Conservation (phyloP, 148 eudicot species). For the Drosera capensis region DNA sequence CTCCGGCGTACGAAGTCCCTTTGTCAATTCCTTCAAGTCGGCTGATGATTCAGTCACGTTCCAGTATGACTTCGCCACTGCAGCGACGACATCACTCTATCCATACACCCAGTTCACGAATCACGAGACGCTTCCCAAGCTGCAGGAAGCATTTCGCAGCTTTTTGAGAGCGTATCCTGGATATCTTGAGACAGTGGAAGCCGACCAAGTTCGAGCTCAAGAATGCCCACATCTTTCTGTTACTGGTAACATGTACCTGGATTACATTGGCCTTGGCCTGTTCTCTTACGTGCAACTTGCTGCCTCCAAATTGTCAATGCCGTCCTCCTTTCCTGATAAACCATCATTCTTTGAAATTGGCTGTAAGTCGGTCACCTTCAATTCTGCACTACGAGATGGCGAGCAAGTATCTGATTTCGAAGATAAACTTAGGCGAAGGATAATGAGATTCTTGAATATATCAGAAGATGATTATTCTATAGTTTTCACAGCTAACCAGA, state of each 20-base stretch:
- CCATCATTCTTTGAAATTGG: slow-evolving; percentile 6
- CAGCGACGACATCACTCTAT: slow-evolving; percentile 37
- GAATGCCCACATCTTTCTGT: slow-evolving; percentile 39
- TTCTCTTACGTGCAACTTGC: slow-evolving; percentile 30
- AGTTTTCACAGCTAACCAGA: slow-evolving; percentile 72
- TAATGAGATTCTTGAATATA: slow-evolving; percentile 52
- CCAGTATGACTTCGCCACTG: slow-evolving; percentile 29
- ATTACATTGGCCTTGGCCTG: slow-evolving; percentile 64
- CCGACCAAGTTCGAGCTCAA: slow-evolving; percentile 37
- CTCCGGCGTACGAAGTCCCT: too few relatives aligned
- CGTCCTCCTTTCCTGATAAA: background rate
- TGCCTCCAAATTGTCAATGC: slow-evolving; percentile 16
- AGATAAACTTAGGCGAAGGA: slow-evolving; percentile 37
- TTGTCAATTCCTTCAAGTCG: slow-evolving; percentile 12
- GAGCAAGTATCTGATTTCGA: slow-evolving; percentile 51
- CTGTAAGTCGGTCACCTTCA: slow-evolving; percentile 49
- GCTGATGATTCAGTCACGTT: slow-evolving; percentile 12
- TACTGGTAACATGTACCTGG: slow-evolving; percentile 42
- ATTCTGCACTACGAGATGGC: slow-evolving; percentile 38
- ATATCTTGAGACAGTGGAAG: slow-evolving; percentile 31
- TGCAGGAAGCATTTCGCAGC: slow-evolving; percentile 20
- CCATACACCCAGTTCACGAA: slow-evolving; percentile 48
- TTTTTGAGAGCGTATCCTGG: slow-evolving; percentile 36
- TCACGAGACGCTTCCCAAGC: slow-evolving; percentile 55
- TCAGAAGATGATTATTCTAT: slow-evolving; percentile 56